Base-by-base conservation (phyloP, 2,329 filamentous ascomycete species). In the Calonectria multiphialidica region DNA sequence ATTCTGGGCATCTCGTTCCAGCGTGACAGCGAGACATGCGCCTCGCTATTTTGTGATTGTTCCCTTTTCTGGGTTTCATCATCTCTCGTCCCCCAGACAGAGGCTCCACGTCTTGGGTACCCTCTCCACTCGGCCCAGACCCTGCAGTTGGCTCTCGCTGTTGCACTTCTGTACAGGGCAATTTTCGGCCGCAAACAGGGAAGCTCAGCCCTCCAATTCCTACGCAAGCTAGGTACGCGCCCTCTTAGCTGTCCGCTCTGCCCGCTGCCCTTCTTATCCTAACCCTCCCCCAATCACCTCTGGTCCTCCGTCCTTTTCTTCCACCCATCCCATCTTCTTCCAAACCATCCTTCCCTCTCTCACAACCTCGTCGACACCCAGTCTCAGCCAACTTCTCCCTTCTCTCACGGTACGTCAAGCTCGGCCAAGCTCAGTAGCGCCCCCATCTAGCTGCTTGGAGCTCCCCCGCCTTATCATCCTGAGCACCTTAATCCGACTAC, bases 261-360 rank as follows among this genome's bases (percentile, higher is more conserved):
- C 47, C 44, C 23, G 47, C 44, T 40, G 21, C 45, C 61, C 49
- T 55, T 49, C 62, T 57, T 50, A 40, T 53, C 53, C 33, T 49
- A 23, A 47, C 68, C 47, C 65, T 65, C 68, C 44, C 45, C 68
- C 63, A 67, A 67, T 71, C 68, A 66, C 55, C 55, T 68, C 61
- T 61, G 55, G 23, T 53, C 65, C 28, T 64, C 61, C 49, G 15
- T 55, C 23, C 37, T 61, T 62, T 42, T 44, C 44, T 44, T 40
- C 25, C 50, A 13, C 55, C 16, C 53, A 42, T 66, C 59, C 57
- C 44, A 49, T 63, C 47, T 9, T 49, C 37, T 21, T 49, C 33
- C 30, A n/a, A 35, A 28, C 23, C 40, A 37, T 47, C 25, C 40
- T 68, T 65, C 49, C 35, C 33, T 53, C 42, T 37, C 15, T 28